phyloP scores from a whole-genome alignment of 2,329 filamentous ascomycete genomes.

The Dendrostoma leiphaemia region DNA sequence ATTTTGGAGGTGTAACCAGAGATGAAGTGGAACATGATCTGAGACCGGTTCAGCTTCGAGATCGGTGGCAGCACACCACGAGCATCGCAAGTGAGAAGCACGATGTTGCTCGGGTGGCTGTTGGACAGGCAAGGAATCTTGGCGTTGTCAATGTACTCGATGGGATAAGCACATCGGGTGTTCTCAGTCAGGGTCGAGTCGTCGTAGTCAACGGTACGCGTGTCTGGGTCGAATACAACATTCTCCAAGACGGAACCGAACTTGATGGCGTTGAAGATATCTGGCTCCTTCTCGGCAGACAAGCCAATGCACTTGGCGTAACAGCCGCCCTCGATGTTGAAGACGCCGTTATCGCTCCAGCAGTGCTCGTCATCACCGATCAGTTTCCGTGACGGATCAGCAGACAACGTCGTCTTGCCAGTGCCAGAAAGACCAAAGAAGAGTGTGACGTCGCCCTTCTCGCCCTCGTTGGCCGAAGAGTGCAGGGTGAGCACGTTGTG shows the following conservation, averaged over 20 bases:
- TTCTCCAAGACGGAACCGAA: constrained; percentile 98
- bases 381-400: constrained; percentile 91
- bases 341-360: constrained; percentile 94
- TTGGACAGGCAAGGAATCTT: constrained; percentile 93
- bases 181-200: constrained; percentile 95
- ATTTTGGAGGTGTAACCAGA: constrained; percentile 99
- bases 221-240: constrained; percentile 91
- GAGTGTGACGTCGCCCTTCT: constrained; percentile 91
- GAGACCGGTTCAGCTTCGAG: constrained; percentile 89
- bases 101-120: constrained; percentile 93
- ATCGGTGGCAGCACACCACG: constrained; percentile 96
- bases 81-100: constrained; percentile 96
- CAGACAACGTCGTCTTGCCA: constrained; percentile 97
- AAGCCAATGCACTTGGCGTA: constrained; percentile 99
- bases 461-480: constrained; percentile 97
- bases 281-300: constrained; percentile 97
- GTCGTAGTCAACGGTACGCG: constrained; percentile 91
- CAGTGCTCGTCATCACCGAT: constrained; percentile 99
- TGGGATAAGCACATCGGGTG: constrained; percentile 96
- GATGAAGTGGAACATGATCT: constrained; percentile 99
- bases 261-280: constrained; percentile 93
- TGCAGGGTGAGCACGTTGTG: constrained; percentile 98
- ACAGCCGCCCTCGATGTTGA: constrained; percentile 99
- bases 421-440: constrained; percentile 99
- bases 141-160: constrained; percentile 98